Conservation (phyloP, 2,329 filamentous ascomycete species). For the Daldinia sp. region DNA sequence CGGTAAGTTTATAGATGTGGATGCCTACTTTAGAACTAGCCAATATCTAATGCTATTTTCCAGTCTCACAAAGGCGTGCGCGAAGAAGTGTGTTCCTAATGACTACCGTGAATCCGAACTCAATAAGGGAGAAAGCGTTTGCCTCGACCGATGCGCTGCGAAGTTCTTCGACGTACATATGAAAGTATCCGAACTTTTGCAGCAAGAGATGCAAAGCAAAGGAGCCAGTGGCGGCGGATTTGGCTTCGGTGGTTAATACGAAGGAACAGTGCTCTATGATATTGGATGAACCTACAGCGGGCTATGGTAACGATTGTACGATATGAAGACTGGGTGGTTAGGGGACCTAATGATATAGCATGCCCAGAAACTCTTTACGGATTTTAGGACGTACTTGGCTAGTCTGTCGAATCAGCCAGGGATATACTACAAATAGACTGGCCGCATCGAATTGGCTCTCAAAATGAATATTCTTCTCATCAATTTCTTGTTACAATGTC, state of each 20-base stretch:
- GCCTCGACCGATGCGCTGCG: conserved; percentile 94
- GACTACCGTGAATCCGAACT: conserved; percentile 96
- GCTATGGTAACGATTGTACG: conserved; percentile 23
- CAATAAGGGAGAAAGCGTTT: conserved; percentile 99
- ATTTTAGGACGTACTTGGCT: background rate
- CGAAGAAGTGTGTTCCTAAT: conserved; percentile 90
- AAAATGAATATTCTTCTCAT: conserved; percentile 38
- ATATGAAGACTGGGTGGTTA: conserved; percentile 17
- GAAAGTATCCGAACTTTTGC: conserved; percentile 97
- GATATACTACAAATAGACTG: conserved; percentile 27
- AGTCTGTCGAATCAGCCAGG: background rate
- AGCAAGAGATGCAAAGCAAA: conserved; percentile 81
- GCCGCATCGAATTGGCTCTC: conserved; percentile 14
- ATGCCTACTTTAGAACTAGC: background rate
- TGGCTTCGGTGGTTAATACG: conserved; percentile 59
- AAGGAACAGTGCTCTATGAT: conserved; percentile 1
- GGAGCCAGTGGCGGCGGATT: conserved; percentile 64
- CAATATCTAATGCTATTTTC: conserved; percentile 29
- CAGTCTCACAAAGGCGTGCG: conserved; percentile 89
- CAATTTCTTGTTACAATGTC: background rate
- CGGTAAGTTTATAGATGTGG: conserved; percentile 69
- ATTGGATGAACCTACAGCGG: background rate
- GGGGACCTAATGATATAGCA: conserved; percentile 6
- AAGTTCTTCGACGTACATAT: conserved; percentile 99
- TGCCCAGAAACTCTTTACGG: background rate